These are phyloP conservation scores for Solanum hybrid DNA, from an alignment of 305 asterid species.

Conservation along the genomic window DNA sequence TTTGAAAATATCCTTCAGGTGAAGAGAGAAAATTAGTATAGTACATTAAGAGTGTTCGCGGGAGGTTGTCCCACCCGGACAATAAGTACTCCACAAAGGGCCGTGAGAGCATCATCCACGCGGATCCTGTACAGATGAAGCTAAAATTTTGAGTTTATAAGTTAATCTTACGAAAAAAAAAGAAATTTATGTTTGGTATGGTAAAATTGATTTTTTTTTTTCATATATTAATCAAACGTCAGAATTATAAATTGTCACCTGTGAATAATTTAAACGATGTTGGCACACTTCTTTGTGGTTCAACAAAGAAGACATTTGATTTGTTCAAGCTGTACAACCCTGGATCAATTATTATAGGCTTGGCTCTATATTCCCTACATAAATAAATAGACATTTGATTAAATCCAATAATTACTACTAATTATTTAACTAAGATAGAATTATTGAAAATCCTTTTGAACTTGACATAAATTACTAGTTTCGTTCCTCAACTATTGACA, in stretches of 20 bases:
- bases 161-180: background rate
- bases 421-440: too few species aligned
- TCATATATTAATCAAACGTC: background rate
- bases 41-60: slow-evolving; percentile 15
- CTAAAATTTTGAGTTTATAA: background rate
- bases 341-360: slow-evolving; percentile 59
- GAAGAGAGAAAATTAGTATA: slow-evolving; percentile 13
- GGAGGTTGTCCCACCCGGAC: slow-evolving; percentile 15
- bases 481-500: background rate
- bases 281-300: slow-evolving; percentile 40
- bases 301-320: slow-evolving; percentile 47
- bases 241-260: slow-evolving; percentile 20
- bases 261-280: slow-evolving; percentile 55
- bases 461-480: background rate
- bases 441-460: accelerated
- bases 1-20: slow-evolving; percentile 14
- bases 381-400: background rate
- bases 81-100: slow-evolving; percentile 14
- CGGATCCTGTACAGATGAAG: background rate
- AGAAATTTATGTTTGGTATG: background rate
- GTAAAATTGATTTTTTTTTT: background rate
- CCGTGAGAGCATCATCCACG: slow-evolving; percentile 19
- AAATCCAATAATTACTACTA: background rate
- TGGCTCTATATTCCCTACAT: slow-evolving; percentile 46
- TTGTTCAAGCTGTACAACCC: slow-evolving; percentile 52